Conservation (phyloP, 495 filamentous ascomycete genomes). For the Neurospora sp. region DNA sequence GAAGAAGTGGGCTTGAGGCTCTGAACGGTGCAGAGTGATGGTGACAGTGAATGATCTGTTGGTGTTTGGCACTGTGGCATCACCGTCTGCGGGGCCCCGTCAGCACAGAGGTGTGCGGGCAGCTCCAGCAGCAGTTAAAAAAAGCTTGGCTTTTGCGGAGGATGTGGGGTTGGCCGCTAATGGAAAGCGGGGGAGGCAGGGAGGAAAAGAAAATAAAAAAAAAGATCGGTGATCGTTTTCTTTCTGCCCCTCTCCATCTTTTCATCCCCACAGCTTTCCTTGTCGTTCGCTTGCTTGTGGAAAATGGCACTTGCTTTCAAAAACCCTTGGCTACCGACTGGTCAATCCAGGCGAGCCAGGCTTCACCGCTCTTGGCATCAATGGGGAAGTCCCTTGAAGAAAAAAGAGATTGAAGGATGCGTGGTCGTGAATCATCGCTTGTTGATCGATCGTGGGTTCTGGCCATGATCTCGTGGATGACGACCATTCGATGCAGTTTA, state of each 20-base stretch:
- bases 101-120: not conserved
- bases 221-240: not conserved
- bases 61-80: not conserved
- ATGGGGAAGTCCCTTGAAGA: not conserved
- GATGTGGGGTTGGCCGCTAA: not conserved
- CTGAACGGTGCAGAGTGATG: not conserved
- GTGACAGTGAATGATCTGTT: not conserved
- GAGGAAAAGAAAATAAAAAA: not conserved
- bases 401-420: not conserved
- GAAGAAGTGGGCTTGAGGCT: not conserved
- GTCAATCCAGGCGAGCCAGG: not conserved
- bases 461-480: not conserved
- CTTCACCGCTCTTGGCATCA: not conserved
- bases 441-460: not conserved
- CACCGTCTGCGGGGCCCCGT: not conserved
- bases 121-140: not conserved
- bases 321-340: not conserved
- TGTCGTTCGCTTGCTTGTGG: not conserved
- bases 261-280: not conserved
- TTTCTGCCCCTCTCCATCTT: not conserved
- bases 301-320: not conserved
- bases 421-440: not conserved
- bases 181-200: not conserved
- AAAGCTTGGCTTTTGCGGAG: not conserved
- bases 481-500: not conserved